phyloP scores from a whole-genome alignment of 2,329 filamentous ascomycete genomes.

The Tympanopsis confertula region DNA sequence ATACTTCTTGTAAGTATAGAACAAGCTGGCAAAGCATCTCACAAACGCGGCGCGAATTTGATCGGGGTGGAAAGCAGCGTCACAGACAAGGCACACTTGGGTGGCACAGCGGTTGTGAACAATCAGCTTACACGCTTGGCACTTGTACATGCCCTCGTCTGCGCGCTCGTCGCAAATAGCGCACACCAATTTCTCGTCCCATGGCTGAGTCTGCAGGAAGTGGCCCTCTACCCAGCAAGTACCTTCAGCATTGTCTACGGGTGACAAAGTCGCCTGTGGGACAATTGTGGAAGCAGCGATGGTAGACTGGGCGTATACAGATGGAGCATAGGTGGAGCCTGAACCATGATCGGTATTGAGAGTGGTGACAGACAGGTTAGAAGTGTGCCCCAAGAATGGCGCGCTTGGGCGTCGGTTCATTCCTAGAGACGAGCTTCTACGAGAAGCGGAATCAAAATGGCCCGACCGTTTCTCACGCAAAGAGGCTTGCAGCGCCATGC shows the following conservation, averaged over 20 bases:
- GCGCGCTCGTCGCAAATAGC: slow-evolving; percentile 40
- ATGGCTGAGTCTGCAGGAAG: slow-evolving; percentile 27
- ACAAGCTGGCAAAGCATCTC: slow-evolving; percentile 55
- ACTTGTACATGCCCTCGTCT: slow-evolving; percentile 41
- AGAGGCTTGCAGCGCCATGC: slow-evolving; percentile 74
- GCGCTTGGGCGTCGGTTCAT: slow-evolving; percentile 6
- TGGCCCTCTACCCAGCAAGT: slow-evolving; percentile 33
- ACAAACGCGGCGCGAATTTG: slow-evolving; percentile 59
- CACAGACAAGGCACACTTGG: slow-evolving; percentile 52
- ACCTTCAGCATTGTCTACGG: slow-evolving; percentile 23
- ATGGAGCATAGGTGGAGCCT: slow-evolving; percentile 31
- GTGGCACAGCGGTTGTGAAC: slow-evolving; percentile 47
- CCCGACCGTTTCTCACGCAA: slow-evolving; percentile 89
- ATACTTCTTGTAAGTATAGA: slow-evolving; percentile 59
- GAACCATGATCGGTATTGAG: slow-evolving; percentile 18
- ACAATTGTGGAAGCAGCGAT: slow-evolving; percentile 36
- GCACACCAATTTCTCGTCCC: slow-evolving; percentile 28
- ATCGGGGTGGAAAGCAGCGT: slow-evolving; percentile 54
- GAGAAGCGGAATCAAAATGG: slow-evolving; percentile 56
- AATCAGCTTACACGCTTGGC: slow-evolving; percentile 30
- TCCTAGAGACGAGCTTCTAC: slow-evolving; percentile 32
- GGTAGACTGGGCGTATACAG: slow-evolving; percentile 34
- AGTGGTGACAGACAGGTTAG: slow-evolving; percentile 28
- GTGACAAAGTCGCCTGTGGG: slow-evolving; percentile 24
- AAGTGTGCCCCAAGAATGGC: slow-evolving; percentile 3